A percentile compares a stretch with the other conserved stretches of the same genome.
Evolutionary conservation across 805 yeast genomes (phyloP).

Genomic region (Schwanniomyces occidentalis): DNA sequence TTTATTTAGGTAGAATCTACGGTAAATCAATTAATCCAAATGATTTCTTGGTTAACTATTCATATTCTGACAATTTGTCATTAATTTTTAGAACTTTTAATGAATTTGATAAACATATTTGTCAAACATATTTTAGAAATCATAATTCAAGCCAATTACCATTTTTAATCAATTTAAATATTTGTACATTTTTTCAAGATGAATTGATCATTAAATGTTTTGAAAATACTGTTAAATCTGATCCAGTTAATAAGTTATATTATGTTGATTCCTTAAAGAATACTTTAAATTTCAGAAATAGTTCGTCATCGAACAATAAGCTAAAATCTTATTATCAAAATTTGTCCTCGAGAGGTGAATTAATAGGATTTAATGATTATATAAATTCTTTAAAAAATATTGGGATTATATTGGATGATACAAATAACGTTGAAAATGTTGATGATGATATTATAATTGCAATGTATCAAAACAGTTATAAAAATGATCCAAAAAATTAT

Average conservation of each 20-base stretch:
- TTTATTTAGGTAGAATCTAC: slow-evolving; percentile 31
- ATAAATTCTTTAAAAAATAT: slow-evolving; percentile 28
- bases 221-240: slow-evolving; percentile 36
- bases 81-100: slow-evolving; percentile 32
- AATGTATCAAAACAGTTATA: slow-evolving; percentile 30
- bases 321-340: slow-evolving; percentile 30
- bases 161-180: slow-evolving; percentile 30
- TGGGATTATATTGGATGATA: slow-evolving; percentile 22
- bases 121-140: slow-evolving; percentile 22
- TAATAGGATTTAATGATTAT: slow-evolving; percentile 37
- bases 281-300: slow-evolving; percentile 17
- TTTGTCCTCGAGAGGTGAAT: slow-evolving; percentile 25
- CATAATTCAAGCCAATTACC: slow-evolving; percentile 24
- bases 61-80: slow-evolving; percentile 35
- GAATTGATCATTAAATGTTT: slow-evolving; percentile 42
- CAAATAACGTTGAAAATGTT: slow-evolving; percentile 9
- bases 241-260: slow-evolving; percentile 28
- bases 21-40: slow-evolving; percentile 13
- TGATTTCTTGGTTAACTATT: slow-evolving; percentile 24
- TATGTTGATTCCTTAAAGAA: slow-evolving; percentile 40
- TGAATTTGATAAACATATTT: slow-evolving; percentile 38
- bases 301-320: slow-evolving; percentile 15
- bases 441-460: slow-evolving; percentile 38
- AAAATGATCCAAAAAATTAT: slow-evolving; percentile 37
- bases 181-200: slow-evolving; percentile 34